Percentiles rank a stretch among this genome's conserved stretches.
Evolutionary conservation across 2,329 filamentous ascomycete species (phyloP).

Genomic region (Leptographium procerum): DNA sequence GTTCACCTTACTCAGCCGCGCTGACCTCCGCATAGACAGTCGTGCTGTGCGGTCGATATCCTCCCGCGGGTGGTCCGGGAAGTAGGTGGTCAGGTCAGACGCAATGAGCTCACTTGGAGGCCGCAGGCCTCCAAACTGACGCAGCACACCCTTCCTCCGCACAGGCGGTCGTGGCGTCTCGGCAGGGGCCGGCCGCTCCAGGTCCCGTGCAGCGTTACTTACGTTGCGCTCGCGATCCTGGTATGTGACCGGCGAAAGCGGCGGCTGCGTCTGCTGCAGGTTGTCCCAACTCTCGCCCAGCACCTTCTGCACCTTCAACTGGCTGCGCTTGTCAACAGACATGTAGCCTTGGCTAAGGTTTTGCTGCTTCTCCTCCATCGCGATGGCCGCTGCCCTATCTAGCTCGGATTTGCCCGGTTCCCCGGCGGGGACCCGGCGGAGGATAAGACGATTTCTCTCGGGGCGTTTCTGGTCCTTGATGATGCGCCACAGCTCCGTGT

Average conservation of each 20-base stretch:
- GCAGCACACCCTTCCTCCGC: conserved; percentile 45
- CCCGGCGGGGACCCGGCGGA: conserved; percentile 84
- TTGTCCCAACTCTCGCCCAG: conserved; percentile 80
- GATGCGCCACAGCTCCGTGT: conserved; percentile 81
- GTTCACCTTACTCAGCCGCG: conserved; percentile 82
- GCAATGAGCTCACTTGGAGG: conserved; percentile 96
- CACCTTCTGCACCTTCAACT: conserved; percentile 79
- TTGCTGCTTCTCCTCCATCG: conserved; percentile 73
- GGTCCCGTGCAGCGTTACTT: conserved; percentile 44
- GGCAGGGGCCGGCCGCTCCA: conserved; percentile 43
- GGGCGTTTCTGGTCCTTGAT: conserved; percentile 77
- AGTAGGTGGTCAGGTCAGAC: conserved; percentile 91
- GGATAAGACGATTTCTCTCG: conserved; percentile 81
- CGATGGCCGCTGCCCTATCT: conserved; percentile 77
- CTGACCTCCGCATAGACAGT: conserved; percentile 81
- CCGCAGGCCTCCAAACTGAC: conserved; percentile 80
- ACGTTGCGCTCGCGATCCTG: conserved; percentile 59
- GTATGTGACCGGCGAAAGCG: conserved; percentile 70
- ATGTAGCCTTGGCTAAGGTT: conserved; percentile 54
- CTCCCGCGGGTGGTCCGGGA: conserved; percentile 86
- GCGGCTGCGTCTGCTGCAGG: conserved; percentile 54
- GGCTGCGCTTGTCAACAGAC: conserved; percentile 61
- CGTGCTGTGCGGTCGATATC: conserved; percentile 94
- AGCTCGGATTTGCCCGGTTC: conserved; percentile 83
- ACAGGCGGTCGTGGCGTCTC: conserved; percentile 31